Percentiles rank a stretch among this genome's conserved stretches.
These are phyloP conservation scores for Theobroma grandiflorum DNA, from an alignment of 441 rosid species.

Conservation along the genomic window DNA sequence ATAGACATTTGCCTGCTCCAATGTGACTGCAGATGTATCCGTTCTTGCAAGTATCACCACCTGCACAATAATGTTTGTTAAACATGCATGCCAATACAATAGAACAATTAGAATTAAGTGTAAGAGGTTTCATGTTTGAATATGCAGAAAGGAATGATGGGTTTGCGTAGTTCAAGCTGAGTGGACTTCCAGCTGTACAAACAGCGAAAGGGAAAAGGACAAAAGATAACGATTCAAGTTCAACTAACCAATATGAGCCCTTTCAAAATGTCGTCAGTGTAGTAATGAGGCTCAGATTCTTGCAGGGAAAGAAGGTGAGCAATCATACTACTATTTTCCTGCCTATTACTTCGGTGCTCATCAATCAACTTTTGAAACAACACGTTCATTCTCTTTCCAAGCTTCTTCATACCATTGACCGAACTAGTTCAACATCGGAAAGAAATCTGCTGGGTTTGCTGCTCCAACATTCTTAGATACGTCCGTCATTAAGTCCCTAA, in stretches of 20 bases:
- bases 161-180: too few relatives aligned
- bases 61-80: neutral
- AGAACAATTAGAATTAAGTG: too few relatives aligned
- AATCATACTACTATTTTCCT: neutral
- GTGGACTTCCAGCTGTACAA: too few relatives aligned
- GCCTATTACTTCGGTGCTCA: neutral
- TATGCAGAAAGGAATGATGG: too few relatives aligned
- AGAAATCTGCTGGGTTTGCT: neutral
- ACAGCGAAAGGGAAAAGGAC: too few relatives aligned
- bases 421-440: neutral
- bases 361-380: neutral
- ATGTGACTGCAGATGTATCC: neutral
- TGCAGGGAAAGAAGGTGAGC: conserved; percentile 9
- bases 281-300: conserved; percentile 12
- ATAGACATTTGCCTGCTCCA: conserved; percentile 6
- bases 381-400: neutral
- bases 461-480: neutral
- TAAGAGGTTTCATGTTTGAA: too few relatives aligned
- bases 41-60: neutral
- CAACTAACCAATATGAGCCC: neutral
- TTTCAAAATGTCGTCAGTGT: conserved; percentile 14
- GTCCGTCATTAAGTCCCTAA: neutral
- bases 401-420: neutral
- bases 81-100: too few relatives aligned
- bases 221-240: too few relatives aligned